Base-by-base conservation (phyloP, 257 asterid genomes). In the Sherardia arvensis region DNA sequence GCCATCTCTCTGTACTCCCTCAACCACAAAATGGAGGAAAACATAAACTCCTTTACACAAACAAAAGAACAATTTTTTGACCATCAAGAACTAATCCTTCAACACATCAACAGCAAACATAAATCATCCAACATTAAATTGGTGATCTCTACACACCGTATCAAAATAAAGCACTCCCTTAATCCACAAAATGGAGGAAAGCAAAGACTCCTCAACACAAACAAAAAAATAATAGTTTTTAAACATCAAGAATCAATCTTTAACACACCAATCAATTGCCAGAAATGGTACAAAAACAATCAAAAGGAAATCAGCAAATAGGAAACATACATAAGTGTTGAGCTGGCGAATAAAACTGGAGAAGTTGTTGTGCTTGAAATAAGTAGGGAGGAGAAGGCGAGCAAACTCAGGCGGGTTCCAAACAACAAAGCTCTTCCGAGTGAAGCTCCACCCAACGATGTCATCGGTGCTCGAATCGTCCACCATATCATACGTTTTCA, bases 291-390 rank as follows among this genome's bases (percentile, higher is more conserved):
- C 23, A 34, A 65, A 61, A 20, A 4, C 47, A 66, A 33, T n/a
- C 23, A 55, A 45, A 33, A 30, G n/a, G 8, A 21, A 48, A 30
- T 28, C 25, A 38, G 8, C 15, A 20, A 29, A 64, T 3, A 20
- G 51, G 21, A 21, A 64, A 68, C 45, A 60, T 51, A 90, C 97
- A 51, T 90, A 90, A 66, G 97, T 87, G 71, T 90, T 90, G 74
- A 90, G 97, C 89, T 90, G 97, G 59, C 97, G 96, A 36, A 90
- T 87, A 79, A 90, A 90, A 76, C 97, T 90, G 61, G 97, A 84
- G 80, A 90, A 90, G 76, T 87, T 90, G 69, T 80, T 90, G 87
- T 87, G 97, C 69, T 87, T 87, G 61, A 90, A 87, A 76, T 85
- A 90, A 5, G 93, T 67, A 49, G 97, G 96, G 45, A 90, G 96